Base-by-base conservation (phyloP, 2,329 filamentous ascomycete species). In the Didymella glomerata region DNA sequence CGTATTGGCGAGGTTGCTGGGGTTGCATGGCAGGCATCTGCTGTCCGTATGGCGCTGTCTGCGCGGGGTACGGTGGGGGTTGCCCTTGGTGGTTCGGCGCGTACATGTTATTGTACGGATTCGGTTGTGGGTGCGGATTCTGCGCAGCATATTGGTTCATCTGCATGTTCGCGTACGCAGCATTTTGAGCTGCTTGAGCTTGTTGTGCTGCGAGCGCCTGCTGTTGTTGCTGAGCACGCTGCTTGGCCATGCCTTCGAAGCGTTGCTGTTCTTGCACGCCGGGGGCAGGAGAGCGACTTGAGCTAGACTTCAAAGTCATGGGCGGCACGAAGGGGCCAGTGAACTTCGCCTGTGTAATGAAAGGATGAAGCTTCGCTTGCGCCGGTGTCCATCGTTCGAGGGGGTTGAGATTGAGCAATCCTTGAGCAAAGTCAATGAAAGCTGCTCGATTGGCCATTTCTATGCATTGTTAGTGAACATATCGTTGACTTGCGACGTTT, bases 361-460 rank as follows among this genome's bases (percentile, higher is more conserved):
- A 99, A 0, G 95, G 95, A 75, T 99, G 95, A 60, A 97, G 82
- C 75, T 97, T 97, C 32, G 95, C 95, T 79, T 99, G 95, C 73
- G 97, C 94, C 7, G 95, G 95, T 4, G 95, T 97, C 95, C 95
- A 99, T 76, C 95, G 84, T 78, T 99, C 95, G 32, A 99, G 84
- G 3, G 95, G 95, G 74, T 97, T 99, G 75, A 97, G 96, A 60
- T 91, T 96, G 57, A 99, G 82, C 38, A 99, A 80, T 14, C 95
- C 95, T 66, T 95, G 88, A 24, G 98, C 95, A 71, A 99, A 99
- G 77, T 99, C 95, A 74, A 98, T 99, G 71, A 99, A 99, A 4
- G 95, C 93, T 62, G 96, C 88, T 44, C 95, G 90, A 74, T 99
- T 99, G 74, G 95, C 96, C 90, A 99, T 96, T 88, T 99, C 95